Conservation (phyloP, 208 protist genomes). For the Leishmania guyanensis region DNA sequence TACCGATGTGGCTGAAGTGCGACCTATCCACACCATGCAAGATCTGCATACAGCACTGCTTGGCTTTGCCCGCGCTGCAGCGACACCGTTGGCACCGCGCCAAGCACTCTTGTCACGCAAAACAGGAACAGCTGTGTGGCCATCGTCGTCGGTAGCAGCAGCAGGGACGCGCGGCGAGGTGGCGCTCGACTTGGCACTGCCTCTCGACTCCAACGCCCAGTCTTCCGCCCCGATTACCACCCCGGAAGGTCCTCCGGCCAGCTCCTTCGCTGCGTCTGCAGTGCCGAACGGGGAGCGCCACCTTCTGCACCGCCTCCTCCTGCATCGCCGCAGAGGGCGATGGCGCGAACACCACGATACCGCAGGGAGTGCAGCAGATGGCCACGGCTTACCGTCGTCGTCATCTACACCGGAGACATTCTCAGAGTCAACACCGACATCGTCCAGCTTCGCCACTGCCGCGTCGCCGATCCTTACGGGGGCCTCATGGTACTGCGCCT, state of each 20-base stretch:
- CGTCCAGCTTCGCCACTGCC: background rate
- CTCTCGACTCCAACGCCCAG: background rate
- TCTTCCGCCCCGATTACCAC: background rate
- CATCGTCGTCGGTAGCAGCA: slow-evolving; percentile 6
- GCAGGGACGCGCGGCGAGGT: background rate
- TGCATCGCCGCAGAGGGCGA: slow-evolving; percentile 20
- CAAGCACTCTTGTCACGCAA: background rate
- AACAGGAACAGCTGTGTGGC: background rate
- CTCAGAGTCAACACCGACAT: background rate
- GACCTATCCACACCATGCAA: slow-evolving; percentile 17
- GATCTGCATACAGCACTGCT: slow-evolving; percentile 30
- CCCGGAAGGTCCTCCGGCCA: background rate
- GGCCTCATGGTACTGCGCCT: slow-evolving; percentile 47
- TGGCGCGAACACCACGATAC: background rate
- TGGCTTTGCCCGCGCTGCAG: slow-evolving; percentile 18
- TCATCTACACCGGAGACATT: background rate
- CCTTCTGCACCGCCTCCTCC: slow-evolving; percentile 22
- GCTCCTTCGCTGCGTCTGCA: background rate
- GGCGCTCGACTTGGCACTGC: background rate
- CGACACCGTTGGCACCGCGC: background rate
- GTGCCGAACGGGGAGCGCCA: slow-evolving; percentile 5
- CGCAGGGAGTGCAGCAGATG: background rate
- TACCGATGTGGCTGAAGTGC: background rate
- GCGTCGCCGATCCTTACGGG: background rate
- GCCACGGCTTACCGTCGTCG: background rate